Base-by-base conservation (phyloP, 1,284 basidiomycete genomes). In the Cutaneotrichosporon sp. region DNA sequence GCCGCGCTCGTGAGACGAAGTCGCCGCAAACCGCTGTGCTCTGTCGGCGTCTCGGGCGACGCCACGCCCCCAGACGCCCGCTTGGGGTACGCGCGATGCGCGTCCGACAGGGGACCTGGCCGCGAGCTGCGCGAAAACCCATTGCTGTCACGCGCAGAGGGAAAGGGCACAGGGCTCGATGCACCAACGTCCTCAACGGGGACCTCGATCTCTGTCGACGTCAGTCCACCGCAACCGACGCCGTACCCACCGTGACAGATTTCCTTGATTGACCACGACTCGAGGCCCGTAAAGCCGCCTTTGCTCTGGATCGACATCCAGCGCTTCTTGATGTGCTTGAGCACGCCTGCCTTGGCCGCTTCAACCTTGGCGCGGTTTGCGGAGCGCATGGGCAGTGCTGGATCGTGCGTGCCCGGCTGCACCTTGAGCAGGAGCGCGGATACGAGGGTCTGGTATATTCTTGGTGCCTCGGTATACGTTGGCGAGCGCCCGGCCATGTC, bases 231-330 rank as follows among this genome's bases (percentile, higher is more conserved):
- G 21, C 10, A 18, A 7, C 35, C 30, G 18, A 15, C n/a, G 14
- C n/a, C 10, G 13, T 17, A 38, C 49, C 18, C 59, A 91, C 89
- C 84, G 68, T 88, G 83, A 33, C 83, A 82, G 42, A 96, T 87
- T 66, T 97, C 93, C 67, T 90, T 86, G 52, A 93, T 72, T 1
- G 86, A 84, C 90, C 90, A 94, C 7, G 80, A 80, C 46, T 94
- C 88, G 18, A 97, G 77, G 4, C 75, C 72, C 43, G 87, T 83
- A 64, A 97, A 94, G 0, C 88, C 89, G n/a, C 83, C 82, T 40
- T 84, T 83, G 51, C 85, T 82, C 15, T 86, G 80, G 34, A 92
- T 82, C n/a, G 78, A 80, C 51, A 86, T 71, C 90, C 89, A 94
- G 26, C 77, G 62, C 43, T 70, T 66, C 49, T 80, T 79, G 9